Evolutionary conservation across 2,329 filamentous ascomycete species (phyloP).

Genomic region (Intubia oerlemansii): DNA sequence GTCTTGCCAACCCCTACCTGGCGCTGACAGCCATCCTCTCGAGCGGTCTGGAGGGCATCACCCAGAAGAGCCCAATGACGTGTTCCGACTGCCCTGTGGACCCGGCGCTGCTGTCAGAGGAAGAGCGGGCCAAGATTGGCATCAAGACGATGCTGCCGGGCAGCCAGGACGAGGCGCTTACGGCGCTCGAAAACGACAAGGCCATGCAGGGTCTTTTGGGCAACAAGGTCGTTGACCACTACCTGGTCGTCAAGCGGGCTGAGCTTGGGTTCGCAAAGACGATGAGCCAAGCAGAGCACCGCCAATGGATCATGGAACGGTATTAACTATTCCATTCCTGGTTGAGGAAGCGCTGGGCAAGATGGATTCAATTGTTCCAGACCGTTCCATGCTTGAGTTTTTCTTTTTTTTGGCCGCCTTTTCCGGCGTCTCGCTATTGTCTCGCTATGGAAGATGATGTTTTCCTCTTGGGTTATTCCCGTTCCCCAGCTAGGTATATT

Average conservation of each 20-base stretch:
- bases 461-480: too few species aligned
- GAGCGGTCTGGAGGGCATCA: constrained; percentile 35
- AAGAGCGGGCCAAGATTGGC: constrained; percentile 26
- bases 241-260: constrained; percentile 33
- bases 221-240: constrained; percentile 29
- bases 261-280: constrained; percentile 29
- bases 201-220: constrained; percentile 25
- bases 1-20: constrained; percentile 59
- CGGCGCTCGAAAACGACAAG: constrained; percentile 24
- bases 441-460: too few species aligned
- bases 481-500: too few species aligned
- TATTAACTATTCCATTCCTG: too few species aligned
- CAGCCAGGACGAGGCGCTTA: constrained; percentile 31
- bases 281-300: constrained; percentile 25
- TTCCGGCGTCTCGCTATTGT: too few species aligned
- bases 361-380: too few species aligned
- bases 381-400: too few species aligned
- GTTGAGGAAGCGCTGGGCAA: too few species aligned
- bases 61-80: constrained; percentile 18
- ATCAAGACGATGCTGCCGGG: constrained; percentile 32
- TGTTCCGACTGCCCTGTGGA: constrained; percentile 33
- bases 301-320: constrained; percentile 41
- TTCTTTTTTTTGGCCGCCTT: too few species aligned
- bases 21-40: constrained; percentile 38
- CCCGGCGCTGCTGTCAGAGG: constrained; percentile 25